Evolutionary conservation across 805 yeast genomes (phyloP), one percentile per base, ranked within the genome.

Genomic region (Spathaspora arborariae): DNA sequence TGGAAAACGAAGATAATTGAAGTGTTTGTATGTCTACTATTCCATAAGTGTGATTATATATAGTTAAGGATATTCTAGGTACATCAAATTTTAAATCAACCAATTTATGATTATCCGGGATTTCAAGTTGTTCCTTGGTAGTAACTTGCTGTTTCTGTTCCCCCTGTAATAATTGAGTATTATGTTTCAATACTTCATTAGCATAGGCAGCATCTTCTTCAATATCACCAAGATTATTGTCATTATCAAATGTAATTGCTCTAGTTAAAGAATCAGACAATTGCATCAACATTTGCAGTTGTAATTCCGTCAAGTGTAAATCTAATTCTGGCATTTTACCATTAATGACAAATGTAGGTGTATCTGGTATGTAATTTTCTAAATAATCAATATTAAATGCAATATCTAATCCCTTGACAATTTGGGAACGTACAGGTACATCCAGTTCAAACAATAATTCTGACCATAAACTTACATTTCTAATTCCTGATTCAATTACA

Each of bases 381-480:
- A 70, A 65, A 53, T 81, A 79, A 38, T 83, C 79, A 20, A 88
- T 73, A 38, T 78, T 68, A 52, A 89, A 81, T 0, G 67, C 59
- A 39, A 89, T 60, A 56, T 86, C 88, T 49, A 88, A 69, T 40
- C 79, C 76, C 20, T 84, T 81, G 35, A 88, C 76, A 39, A 92
- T 80, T 47, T 85, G 82, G 24, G 85, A 67, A 1, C 66, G 55
- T 6, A 26, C 18, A 2, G 26, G 16, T 55, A 87, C 95, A 13
- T 64, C 58, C 2, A 64, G 54, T 2, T 59, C 72, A 45, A 81
- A 67, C 46, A 78, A 67, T 54, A 90, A 79, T 3, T 64, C 63
- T 0, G 97, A 85, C 0, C 79, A 65, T n/a, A 92, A 65, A 46
- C 76, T 79, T 3, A 90, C 82, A 42, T 88, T 82, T 39, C 89